Base-by-base conservation (phyloP, 768 basidiomycete species). In the Sporobolomyces pararoseus region DNA sequence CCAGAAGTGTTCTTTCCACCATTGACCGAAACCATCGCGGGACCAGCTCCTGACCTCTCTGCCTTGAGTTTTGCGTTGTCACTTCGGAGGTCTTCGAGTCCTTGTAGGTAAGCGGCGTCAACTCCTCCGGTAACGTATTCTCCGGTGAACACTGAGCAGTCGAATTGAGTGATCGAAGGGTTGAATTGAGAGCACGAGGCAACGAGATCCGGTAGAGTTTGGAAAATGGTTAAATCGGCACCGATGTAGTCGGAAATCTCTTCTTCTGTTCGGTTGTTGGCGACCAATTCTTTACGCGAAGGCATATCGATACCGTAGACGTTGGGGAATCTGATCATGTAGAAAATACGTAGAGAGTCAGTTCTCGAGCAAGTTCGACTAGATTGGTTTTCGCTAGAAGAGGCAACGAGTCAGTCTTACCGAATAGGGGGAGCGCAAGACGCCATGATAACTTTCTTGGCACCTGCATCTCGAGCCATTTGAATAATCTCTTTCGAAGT, bases 221-320 rank as follows among this genome's bases (percentile, higher is more conserved):
- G 96, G 83, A 89, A 99, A 78, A 99, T 89, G 79, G 93, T 89
- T 46, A 95, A 85, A 80, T 99, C 96, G 14, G 94, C 96, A 51
- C 93, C 93, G 70, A 98, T 96, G 63, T 85, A 86, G 27, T 81
- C 76, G 4, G 91, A 89, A 70, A 98, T 87, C 69, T 87, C 84
- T 29, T 84, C 82, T 16, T 84, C 85, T 61, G 86, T 85, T 58
- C 91, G 86, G 42, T 84, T 85, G 78, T 93, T 83, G 0, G 92
- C 95, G 59, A 98, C 93, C 37, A 98, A 87, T 78, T 98, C 95
- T 42, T 83, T 81, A n/a, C 91, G 86, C 5, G 93, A 91, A 35
- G 96, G 95, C 96, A 98, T 99, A 82, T 99, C 96, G 78, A 99
- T 99, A 25, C 96, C 96, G 80, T 99, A 98, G 7, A 99, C 96